Evolutionary conservation across 257 asterid species (phyloP), one percentile per base, ranked within the genome.

Genomic region (Nicotiana tabacum): DNA sequence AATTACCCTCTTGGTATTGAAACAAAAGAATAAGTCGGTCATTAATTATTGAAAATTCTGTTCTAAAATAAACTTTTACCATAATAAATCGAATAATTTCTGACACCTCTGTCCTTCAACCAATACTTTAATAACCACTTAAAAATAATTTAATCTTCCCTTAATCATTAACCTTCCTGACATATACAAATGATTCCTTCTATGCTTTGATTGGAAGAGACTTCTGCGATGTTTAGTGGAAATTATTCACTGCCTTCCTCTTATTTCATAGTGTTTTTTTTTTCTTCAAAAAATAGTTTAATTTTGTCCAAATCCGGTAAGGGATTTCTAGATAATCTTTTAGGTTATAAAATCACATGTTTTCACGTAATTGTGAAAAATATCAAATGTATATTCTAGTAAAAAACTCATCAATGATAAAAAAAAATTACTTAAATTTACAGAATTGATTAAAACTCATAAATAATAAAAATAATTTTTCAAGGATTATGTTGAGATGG

Each of bases 81-180:
- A 84, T 83, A 89, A 87, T 72, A 89, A 82, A 61, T 78, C 76
- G 53, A 77, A 33, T 39, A 57, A 77, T 48, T 48, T 87, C 92
- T 88, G 92, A 88, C 94, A 91, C 43, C 48, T 57, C 37, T 89
- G 92, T 89, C 89, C 78, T 76, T 76, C 85, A 82, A 89, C 61
- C 33, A 55, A 82, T 65, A 84, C 21, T 77, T 60, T 57, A 72
- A 70, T 80, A 62, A 74, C 46, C 61, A 35, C 37, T 60, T 85
- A 70, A 43, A 48, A 57, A 81, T n/a, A 68, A 58, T 18, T 18
- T 78, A 24, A 80, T 66, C 79, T 79, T 61, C 79, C 76, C 77
- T 83, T 87, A 87, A 89, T 87, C 86, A 85, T 83, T 82, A 83
- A 87, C 82, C 74, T 84, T 70, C 82, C 37, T 87, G 85, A 66